Evolutionary conservation across 805 yeast genomes (phyloP).

Genomic region (Ogataea allantospora): DNA sequence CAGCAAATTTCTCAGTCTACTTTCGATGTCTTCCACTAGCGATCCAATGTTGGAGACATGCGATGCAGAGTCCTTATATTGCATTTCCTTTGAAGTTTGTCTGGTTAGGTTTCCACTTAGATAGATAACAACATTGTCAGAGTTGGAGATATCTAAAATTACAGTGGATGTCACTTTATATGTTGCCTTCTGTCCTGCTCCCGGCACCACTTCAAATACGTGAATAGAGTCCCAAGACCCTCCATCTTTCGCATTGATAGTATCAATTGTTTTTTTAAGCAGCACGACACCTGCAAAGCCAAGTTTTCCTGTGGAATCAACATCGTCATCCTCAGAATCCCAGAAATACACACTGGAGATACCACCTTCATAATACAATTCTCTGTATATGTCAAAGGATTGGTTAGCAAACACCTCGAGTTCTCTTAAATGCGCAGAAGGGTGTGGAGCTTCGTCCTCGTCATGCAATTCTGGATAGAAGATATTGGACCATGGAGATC

Average conservation of each 20-base stretch:
- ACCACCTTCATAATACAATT: conserved; percentile 94
- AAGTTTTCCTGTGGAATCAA: conserved; percentile 41
- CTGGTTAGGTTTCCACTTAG: conserved; percentile 85
- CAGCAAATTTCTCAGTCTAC: conserved; percentile 77
- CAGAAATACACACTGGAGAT: conserved; percentile 85
- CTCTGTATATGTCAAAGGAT: conserved; percentile 89
- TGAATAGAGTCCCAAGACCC: conserved; percentile 93
- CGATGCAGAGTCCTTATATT: conserved; percentile 49
- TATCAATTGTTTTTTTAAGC: conserved; percentile 61
- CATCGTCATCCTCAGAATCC: conserved; percentile 70
- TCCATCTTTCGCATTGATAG: conserved; percentile 38
- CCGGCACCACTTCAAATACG: conserved; percentile 71
- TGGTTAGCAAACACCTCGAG: conserved; percentile 83
- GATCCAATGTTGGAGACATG: conserved; percentile 87
- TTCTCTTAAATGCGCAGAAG: conserved; percentile 62
- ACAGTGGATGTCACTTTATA: conserved; percentile 87
- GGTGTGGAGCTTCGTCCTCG: conserved; percentile 70
- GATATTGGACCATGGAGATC: conserved; percentile 88
- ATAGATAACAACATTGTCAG: conserved; percentile 37
- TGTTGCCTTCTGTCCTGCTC: conserved; percentile 38
- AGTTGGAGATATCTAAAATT: conserved; percentile 61
- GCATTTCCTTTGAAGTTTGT: conserved; percentile 62
- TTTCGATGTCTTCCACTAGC: conserved; percentile 83
- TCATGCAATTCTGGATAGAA: conserved; percentile 55
- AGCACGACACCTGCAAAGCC: conserved; percentile 92